These are phyloP conservation scores for Citrus unshiu DNA, from an alignment of 345 rosid genomes.

Conservation along the genomic window DNA sequence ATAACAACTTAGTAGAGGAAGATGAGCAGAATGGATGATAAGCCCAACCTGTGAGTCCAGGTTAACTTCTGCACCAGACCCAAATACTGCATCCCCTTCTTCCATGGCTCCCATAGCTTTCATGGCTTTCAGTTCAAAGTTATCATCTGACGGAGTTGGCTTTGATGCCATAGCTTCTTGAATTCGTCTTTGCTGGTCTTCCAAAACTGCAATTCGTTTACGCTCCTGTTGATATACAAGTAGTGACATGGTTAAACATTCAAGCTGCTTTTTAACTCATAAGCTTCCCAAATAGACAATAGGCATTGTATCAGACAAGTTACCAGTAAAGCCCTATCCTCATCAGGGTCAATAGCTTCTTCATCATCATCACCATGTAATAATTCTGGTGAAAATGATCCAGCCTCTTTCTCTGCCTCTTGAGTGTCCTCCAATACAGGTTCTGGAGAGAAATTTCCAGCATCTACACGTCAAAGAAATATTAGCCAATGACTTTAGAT, in stretches of 20 bases:
- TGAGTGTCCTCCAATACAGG: conserved; percentile 39
- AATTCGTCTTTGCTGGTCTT: conserved; percentile 70
- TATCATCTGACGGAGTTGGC: conserved; percentile 68
- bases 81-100: conserved; percentile 94
- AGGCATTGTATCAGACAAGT: background rate
- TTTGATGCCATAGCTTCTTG: conserved; percentile 72
- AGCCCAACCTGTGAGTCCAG: conserved; percentile 79
- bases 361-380: conserved; percentile 81
- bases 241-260: conserved; percentile 7
- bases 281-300: background rate
- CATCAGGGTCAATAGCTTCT: conserved; percentile 95
- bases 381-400: conserved; percentile 86
- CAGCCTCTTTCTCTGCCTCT: conserved; percentile 66
- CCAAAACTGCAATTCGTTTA: conserved; percentile 57
- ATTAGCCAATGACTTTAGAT: conserved; percentile 3
- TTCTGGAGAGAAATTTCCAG: conserved; percentile 65
- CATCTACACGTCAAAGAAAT: conserved; percentile 31
- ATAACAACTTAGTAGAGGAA: background rate
- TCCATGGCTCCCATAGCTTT: conserved; percentile 96
- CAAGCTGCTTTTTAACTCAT: background rate
- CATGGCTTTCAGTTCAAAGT: conserved; percentile 82
- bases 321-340: conserved; percentile 83
- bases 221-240: conserved; percentile 45
- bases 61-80: conserved; percentile 88
- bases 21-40: background rate